Evolutionary conservation across 495 filamentous ascomycete genomes (phyloP).

Genomic region (Talaromyces thailandensis): DNA sequence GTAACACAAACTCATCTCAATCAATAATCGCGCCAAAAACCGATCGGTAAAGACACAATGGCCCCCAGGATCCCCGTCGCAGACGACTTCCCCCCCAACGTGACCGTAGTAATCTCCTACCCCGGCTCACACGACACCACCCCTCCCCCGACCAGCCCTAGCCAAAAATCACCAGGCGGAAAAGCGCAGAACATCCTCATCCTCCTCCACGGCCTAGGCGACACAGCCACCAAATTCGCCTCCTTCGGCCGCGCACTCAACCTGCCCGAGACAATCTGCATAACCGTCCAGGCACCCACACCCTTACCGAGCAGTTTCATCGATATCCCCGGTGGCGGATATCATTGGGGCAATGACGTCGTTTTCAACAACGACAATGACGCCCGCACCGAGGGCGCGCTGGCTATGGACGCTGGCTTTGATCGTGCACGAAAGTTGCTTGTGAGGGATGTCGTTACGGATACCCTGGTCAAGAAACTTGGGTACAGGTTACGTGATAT

Average conservation of each 20-base stretch:
- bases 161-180: not conserved
- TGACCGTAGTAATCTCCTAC: slow-evolving; percentile 36
- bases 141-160: slow-evolving; percentile 28
- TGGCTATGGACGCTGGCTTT: slow-evolving; percentile 80
- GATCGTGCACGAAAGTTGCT: slow-evolving; percentile 40
- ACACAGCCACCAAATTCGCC: slow-evolving; percentile 60
- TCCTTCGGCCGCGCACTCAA: slow-evolving; percentile 61
- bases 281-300: slow-evolving; percentile 67
- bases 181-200: slow-evolving; percentile 55
- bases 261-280: slow-evolving; percentile 69
- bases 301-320: slow-evolving; percentile 61
- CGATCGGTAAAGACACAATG: slow-evolving; percentile 15
- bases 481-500: slow-evolving; percentile 63
- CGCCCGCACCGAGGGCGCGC: slow-evolving; percentile 38
- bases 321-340: slow-evolving; percentile 51
- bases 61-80: slow-evolving; percentile 24
- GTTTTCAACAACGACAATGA: slow-evolving; percentile 41
- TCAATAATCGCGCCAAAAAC: not conserved
- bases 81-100: slow-evolving; percentile 43
- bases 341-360: slow-evolving; percentile 92
- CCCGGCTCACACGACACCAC: slow-evolving; percentile 22
- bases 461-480: slow-evolving; percentile 55
- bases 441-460: slow-evolving; percentile 46
- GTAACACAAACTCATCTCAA: not conserved
- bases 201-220: slow-evolving; percentile 86